These are phyloP conservation scores for Carallia pectinifolia DNA, from an alignment of 345 rosid species.

Conservation along the genomic window DNA sequence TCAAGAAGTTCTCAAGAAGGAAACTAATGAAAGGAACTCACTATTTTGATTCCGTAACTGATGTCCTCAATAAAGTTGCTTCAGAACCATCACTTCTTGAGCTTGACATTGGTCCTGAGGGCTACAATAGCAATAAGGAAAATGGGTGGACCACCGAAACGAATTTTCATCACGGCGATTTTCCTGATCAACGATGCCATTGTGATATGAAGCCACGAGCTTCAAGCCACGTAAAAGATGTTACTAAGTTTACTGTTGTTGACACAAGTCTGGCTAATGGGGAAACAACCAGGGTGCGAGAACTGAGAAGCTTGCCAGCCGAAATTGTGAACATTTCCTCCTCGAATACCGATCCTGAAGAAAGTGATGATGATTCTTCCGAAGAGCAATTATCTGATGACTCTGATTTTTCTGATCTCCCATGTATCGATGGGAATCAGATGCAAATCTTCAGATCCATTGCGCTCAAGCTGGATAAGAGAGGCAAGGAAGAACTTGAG, in stretches of 20 bases:
- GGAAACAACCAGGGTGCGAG: conserved; percentile 37
- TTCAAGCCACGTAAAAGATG: conserved; percentile 17
- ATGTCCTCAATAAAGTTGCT: conserved; percentile 52
- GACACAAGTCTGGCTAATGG: conserved; percentile 48
- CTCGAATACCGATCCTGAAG: conserved; percentile 38
- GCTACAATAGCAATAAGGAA: conserved; percentile 21
- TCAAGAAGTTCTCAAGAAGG: conserved; percentile 69
- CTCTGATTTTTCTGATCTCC: not conserved
- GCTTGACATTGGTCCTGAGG: conserved; percentile 32
- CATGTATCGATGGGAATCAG: not conserved
- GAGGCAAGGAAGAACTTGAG: not conserved
- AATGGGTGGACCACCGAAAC: conserved; percentile 18
- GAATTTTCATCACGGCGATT: conserved; percentile 31
- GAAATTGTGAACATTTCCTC: conserved; percentile 26
- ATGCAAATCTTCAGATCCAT: not conserved
- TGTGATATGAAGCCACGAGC: conserved; percentile 50
- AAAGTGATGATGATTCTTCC: conserved; percentile 39
- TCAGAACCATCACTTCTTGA: conserved; percentile 52
- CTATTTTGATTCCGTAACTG: conserved; percentile 65
- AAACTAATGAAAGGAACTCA: conserved; percentile 69
- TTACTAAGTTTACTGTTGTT: conserved; percentile 47
- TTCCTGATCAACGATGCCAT: conserved; percentile 33
- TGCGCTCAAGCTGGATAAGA: not conserved
- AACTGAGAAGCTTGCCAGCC: conserved; percentile 51
- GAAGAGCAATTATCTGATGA: conserved; percentile 17